Evolutionary conservation across 2,329 filamentous ascomycete species (phyloP).

Genomic region (Pseudocercospora fijiensis): DNA sequence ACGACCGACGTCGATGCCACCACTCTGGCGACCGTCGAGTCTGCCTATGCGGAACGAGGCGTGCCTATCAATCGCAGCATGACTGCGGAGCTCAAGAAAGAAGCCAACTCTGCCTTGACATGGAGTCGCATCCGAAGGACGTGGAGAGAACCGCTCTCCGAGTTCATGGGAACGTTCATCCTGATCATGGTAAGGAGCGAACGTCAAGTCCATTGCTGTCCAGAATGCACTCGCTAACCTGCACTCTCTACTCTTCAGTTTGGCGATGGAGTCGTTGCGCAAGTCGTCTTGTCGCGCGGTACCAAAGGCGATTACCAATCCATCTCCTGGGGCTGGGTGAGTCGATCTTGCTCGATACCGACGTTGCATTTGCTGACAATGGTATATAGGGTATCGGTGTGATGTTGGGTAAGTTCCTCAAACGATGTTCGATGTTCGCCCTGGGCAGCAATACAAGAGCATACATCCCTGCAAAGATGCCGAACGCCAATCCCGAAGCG

Average conservation of each 20-base stretch:
- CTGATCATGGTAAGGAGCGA: conserved; percentile 52
- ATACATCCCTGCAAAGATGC: background rate
- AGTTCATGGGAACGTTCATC: conserved; percentile 66
- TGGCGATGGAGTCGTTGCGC: conserved; percentile 66
- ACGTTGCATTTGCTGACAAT: conserved; percentile 8
- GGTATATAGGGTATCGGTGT: conserved; percentile 56
- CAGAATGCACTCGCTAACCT: background rate
- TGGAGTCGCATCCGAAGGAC: conserved; percentile 57
- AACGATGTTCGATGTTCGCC: conserved; percentile 2
- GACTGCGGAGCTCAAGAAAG: conserved; percentile 31
- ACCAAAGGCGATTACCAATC: conserved; percentile 55
- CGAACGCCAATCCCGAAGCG: conserved; percentile 2
- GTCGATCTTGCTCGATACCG: conserved; percentile 1
- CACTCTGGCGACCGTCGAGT: conserved; percentile 14
- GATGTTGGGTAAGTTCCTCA: conserved; percentile 57
- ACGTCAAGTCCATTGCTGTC: background rate
- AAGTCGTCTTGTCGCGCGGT: conserved; percentile 59
- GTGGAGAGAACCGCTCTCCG: conserved; percentile 62
- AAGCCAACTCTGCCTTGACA: conserved; percentile 39
- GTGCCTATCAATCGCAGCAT: conserved; percentile 33
- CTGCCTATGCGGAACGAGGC: conserved; percentile 27
- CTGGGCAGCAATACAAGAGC: conserved; percentile 6
- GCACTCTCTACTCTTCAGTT: conserved; percentile 43
- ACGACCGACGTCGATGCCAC: conserved; percentile 8
- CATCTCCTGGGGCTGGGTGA: conserved; percentile 41